Evolutionary conservation across 768 basidiomycete genomes (phyloP), one percentile per base, ranked within the genome.

Genomic region (Galerina sulciceps): DNA sequence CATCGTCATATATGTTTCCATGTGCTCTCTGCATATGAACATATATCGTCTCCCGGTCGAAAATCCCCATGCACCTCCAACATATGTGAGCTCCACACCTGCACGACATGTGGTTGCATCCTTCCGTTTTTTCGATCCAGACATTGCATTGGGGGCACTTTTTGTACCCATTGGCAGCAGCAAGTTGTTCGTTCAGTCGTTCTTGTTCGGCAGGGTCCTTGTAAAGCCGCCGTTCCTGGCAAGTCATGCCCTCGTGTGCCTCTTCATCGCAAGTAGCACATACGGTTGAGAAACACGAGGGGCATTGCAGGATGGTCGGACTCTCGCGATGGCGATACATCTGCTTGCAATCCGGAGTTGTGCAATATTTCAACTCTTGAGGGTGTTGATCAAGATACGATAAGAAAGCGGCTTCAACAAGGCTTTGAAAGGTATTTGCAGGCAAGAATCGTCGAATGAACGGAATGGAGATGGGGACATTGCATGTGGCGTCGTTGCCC

Each of bases 301-400:
- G 83, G 57, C 85, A 85, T 53, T 80, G 73, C 63, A 82, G 65
- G 44, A 68, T 57, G 41, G 68, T 57, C 35, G 65, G 52, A 22
- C 53, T 37, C 10, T 61, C 54, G 26, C 70, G 68, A 44, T 67
- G 67, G 47, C 79, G 74, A 71, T 92, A 92, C 3, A 90, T 81
- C 62, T 89, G 86, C 5, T 74, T 76, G 67, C 90, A 92, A 66
- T 90, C 89, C 0, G 91, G 85, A 0, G 88, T 90, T 1, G 84
- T 85, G 71, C 91, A 92, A 60, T 86, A 85, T 53, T 81, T 80
- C 67, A 85, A 85, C 43, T 85, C 83, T 37, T 77, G 73, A 0
- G 85, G 78, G 49, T 84, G 82, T 35, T 79, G 69, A 41, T 85
- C 82, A 41, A 89, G 71, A 66, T 90, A 80, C 0, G 75, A 69